phyloP scores from a whole-genome alignment of 768 basidiomycete species.

The Russula dissimulans region DNA sequence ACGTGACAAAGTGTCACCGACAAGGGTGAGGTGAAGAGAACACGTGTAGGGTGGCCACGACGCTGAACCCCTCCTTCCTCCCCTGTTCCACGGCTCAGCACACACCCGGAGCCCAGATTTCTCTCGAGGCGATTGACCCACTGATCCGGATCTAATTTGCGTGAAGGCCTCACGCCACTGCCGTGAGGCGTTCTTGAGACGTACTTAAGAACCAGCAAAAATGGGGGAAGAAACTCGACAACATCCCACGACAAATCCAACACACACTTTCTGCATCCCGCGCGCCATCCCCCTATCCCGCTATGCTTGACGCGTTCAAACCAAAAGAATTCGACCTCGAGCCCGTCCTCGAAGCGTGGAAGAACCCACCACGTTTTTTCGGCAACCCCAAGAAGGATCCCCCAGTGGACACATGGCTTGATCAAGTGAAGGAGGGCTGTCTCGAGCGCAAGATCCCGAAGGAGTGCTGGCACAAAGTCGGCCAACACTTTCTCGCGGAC shows the following conservation, averaged over 20 bases:
- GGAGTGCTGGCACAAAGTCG: conserved; percentile 78
- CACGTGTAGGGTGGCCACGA: conserved; percentile 1
- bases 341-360: conserved; percentile 58
- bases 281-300: neutral
- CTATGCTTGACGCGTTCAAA: conserved; percentile 67
- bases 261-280: neutral
- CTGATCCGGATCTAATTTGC: neutral
- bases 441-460: conserved; percentile 60
- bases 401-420: conserved; percentile 65
- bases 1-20: neutral
- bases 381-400: conserved; percentile 63
- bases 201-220: conserved; percentile 3
- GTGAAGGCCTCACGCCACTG: conserved; percentile 5
- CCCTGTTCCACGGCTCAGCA: conserved; percentile 4
- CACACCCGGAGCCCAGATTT: conserved; percentile 12
- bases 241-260: neutral
- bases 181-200: conserved; percentile 8
- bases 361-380: conserved; percentile 52
- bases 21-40: conserved; percentile 4
- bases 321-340: conserved; percentile 69
- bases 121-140: neutral
- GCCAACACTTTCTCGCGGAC: conserved; percentile 64
- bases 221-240: neutral
- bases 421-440: conserved; percentile 64
- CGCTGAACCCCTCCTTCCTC: neutral